Percentiles rank a stretch among this genome's conserved stretches.
Evolutionary conservation across 352 stramenopile species (phyloP).

Genomic region (Vaucheria bursata): DNA sequence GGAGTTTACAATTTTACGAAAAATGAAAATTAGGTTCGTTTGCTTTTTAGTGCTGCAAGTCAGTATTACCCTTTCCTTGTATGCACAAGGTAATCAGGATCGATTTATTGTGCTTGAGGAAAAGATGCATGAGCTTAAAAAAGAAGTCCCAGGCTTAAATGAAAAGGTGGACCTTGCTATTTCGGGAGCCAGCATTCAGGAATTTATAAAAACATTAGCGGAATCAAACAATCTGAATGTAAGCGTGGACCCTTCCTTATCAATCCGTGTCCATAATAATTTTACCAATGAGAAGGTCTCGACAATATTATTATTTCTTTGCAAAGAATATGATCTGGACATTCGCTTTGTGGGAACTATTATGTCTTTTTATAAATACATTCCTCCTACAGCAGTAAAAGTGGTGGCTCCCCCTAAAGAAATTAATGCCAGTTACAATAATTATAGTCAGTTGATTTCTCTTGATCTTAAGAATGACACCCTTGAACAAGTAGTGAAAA

Average conservation of each 20-base stretch:
- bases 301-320: not conserved
- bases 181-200: not conserved
- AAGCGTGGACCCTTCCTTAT: not conserved
- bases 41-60: not conserved
- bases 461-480: not conserved
- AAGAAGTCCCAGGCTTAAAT: not conserved
- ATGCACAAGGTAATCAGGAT: not conserved
- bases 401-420: not conserved
- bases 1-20: too few species aligned
- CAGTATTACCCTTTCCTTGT: not conserved
- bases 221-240: not conserved
- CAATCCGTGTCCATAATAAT: not conserved
- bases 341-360: not conserved
- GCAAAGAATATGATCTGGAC: not conserved
- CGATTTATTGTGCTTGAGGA: not conserved
- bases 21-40: too few species aligned
- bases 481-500: not conserved
- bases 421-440: not conserved
- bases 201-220: not conserved
- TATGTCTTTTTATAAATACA: not conserved
- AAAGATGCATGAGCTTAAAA: not conserved
- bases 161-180: not conserved
- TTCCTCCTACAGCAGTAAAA: not conserved
- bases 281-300: conserved; percentile 2
- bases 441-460: not conserved